Percentiles rank a stretch among this genome's conserved stretches.
phyloP scores from a whole-genome alignment of 1,284 basidiomycete species.

The Ceratobasidium papillatum region DNA sequence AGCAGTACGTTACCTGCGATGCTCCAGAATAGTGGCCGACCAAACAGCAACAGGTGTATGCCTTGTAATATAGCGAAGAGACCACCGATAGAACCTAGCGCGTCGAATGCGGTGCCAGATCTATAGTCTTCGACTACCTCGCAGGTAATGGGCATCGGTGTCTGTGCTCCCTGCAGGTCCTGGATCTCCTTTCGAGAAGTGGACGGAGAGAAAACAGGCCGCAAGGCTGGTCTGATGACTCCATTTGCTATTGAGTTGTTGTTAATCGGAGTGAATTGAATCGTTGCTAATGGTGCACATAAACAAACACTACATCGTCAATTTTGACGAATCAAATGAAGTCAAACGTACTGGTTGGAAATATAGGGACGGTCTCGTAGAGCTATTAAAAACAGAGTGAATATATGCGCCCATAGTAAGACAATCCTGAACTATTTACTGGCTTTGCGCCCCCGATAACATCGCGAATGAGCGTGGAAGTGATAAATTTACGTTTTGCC shows the following conservation, averaged over 20 bases:
- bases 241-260: constrained; percentile 16
- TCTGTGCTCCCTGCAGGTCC: neutral
- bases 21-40: constrained; percentile 23
- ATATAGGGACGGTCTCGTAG: constrained; percentile 9
- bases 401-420: neutral
- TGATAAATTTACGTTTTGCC: constrained; percentile 24
- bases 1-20: neutral
- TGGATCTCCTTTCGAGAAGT: constrained; percentile 9
- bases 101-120: constrained; percentile 20
- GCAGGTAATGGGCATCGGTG: constrained; percentile 20
- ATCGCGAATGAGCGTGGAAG: neutral
- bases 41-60: constrained; percentile 14
- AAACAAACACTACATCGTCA: neutral
- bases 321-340: neutral
- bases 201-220: neutral
- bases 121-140: constrained; percentile 25
- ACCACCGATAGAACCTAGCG: constrained; percentile 23
- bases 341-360: neutral
- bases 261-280: neutral
- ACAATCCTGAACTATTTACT: neutral
- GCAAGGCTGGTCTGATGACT: neutral
- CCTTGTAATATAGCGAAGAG: constrained; percentile 21
- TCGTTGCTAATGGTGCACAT: neutral
- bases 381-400: neutral
- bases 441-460: constrained; percentile 17